Percentiles rank a stretch among this genome's conserved stretches.
Conservation (phyloP, 768 basidiomycete genomes). For the Boletus rubropictus region DNA sequence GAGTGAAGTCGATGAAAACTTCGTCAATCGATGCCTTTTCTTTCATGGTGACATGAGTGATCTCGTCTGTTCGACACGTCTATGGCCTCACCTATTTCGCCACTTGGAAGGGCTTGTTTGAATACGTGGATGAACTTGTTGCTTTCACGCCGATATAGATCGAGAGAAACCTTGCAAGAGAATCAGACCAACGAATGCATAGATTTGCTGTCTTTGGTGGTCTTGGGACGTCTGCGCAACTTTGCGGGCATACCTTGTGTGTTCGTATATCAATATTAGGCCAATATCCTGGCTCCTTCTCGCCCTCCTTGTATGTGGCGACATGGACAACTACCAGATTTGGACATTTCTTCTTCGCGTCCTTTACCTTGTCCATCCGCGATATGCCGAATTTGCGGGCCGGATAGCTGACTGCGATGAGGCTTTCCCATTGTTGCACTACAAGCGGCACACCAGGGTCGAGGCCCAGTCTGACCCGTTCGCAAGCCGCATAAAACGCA, state of each 20-base stretch:
- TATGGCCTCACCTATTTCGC: conserved; percentile 65
- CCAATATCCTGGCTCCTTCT: conserved; percentile 85
- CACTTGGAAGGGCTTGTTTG: conserved; percentile 68
- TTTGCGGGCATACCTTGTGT: conserved; percentile 65
- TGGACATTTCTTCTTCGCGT: conserved; percentile 84
- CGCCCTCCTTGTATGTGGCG: conserved; percentile 89
- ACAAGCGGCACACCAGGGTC: conserved; percentile 63
- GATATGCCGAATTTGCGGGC: conserved; percentile 91
- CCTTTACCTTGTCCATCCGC: conserved; percentile 77
- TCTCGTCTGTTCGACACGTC: background rate
- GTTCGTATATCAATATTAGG: conserved; percentile 82
- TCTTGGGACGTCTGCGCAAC: background rate
- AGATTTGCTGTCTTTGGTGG: background rate
- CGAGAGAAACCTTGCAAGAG: conserved; percentile 72
- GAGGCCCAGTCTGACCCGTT: conserved; percentile 72
- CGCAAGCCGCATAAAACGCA: conserved; percentile 81
- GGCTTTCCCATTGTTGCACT: conserved; percentile 79
- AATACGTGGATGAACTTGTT: conserved; percentile 81
- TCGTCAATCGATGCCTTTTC: conserved; percentile 99
- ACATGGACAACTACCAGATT: conserved; percentile 84
- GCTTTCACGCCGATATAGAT: conserved; percentile 88
- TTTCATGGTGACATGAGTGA: conserved; percentile 26
- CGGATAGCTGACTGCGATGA: conserved; percentile 95
- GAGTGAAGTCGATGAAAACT: conserved; percentile 89
- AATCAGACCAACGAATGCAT: background rate